Conservation (phyloP, 352 stramenopile species). For the Phytophthora palmivora region DNA sequence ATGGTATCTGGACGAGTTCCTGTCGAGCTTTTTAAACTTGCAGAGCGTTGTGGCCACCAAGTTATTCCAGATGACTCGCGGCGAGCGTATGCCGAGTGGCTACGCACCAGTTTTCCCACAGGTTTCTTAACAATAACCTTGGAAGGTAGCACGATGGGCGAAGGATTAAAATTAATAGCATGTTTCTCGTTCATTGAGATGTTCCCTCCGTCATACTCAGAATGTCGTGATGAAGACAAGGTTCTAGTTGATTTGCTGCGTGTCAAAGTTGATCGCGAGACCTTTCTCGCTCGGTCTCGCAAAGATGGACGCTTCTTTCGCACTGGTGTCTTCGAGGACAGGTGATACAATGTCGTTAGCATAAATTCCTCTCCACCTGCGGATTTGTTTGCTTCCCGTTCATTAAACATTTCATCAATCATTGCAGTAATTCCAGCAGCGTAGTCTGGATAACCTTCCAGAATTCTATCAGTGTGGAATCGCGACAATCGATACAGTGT, state of each 20-base stretch:
- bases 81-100: constrained; percentile 54
- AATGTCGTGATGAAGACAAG: constrained; percentile 26
- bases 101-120: constrained; percentile 39
- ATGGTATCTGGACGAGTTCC: constrained; percentile 21
- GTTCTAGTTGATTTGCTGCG: constrained; percentile 40
- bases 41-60: constrained; percentile 14
- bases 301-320: constrained; percentile 21
- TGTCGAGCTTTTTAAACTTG: constrained; percentile 9
- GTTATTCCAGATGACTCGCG: constrained; percentile 34
- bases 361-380: constrained; percentile 49
- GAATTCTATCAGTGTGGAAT: constrained; percentile 66
- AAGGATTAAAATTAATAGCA: constrained; percentile 19
- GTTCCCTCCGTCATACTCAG: constrained; percentile 33
- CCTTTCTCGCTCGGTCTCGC: constrained; percentile 14
- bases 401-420: constrained; percentile 57
- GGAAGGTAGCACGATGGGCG: constrained; percentile 15
- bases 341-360: constrained; percentile 60
- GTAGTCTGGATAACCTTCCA: constrained; percentile 69
- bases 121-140: constrained; percentile 4
- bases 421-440: constrained; percentile 46
- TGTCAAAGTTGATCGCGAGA: constrained; percentile 6
- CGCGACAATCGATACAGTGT: constrained; percentile 72
- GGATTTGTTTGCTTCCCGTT: constrained; percentile 28
- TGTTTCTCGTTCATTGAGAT: constrained; percentile 38
- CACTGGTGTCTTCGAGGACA: constrained; percentile 27